Conservation (phyloP, 2,329 filamentous ascomycete genomes). For the Penicillium sp. region DNA sequence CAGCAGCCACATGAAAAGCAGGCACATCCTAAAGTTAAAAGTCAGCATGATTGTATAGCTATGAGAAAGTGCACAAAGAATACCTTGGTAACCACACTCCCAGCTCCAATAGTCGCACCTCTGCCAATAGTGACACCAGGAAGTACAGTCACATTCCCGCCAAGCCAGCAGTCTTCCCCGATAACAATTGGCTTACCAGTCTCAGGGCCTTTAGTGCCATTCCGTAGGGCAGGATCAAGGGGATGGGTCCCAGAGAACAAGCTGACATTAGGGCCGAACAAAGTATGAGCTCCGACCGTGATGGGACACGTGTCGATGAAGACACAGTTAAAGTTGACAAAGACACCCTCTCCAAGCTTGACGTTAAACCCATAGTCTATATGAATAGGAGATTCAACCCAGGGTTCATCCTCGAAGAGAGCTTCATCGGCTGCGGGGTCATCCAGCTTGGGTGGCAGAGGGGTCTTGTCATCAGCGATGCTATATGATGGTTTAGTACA, state of each 20-base stretch:
- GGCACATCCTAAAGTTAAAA: conserved; percentile 34
- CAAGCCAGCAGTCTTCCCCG: conserved; percentile 79
- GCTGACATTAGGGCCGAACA: conserved; percentile 74
- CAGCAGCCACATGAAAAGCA: conserved; percentile 41
- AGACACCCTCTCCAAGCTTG: conserved; percentile 66
- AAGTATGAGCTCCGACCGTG: conserved; percentile 70
- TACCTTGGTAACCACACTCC: conserved; percentile 76
- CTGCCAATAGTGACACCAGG: conserved; percentile 75
- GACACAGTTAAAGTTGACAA: conserved; percentile 71
- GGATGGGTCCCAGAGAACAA: conserved; percentile 76
- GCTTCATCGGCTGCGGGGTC: conserved; percentile 63
- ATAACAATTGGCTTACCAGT: conserved; percentile 69
- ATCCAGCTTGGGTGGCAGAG: conserved; percentile 59
- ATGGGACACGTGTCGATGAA: conserved; percentile 76
- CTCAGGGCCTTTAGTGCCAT: conserved; percentile 74
- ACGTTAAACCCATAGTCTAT: conserved; percentile 79
- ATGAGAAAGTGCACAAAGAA: neutral
- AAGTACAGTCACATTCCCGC: conserved; percentile 67
- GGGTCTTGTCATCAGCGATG: conserved; percentile 59
- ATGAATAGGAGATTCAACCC: conserved; percentile 66
- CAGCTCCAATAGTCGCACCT: conserved; percentile 72
- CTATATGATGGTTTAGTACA: conserved; percentile 41
- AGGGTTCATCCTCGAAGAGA: conserved; percentile 63
- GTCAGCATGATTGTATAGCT: neutral
- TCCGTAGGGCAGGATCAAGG: conserved; percentile 68